phyloP scores from a whole-genome alignment of 306 rosid genomes.

The Bauhinia variegata region DNA sequence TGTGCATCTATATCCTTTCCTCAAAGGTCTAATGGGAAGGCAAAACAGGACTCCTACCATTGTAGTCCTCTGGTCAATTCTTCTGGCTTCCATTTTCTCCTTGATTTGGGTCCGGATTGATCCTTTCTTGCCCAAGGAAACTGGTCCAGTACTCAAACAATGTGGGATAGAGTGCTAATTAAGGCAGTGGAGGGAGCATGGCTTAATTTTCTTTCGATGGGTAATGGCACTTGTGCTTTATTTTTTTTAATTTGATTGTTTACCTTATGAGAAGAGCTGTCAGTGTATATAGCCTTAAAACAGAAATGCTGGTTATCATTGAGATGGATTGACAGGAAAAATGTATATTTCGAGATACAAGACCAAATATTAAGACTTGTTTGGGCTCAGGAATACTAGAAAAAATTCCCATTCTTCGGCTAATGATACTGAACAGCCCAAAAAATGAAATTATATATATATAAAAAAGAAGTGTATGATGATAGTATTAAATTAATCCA shows the following conservation, averaged over 20 bases:
- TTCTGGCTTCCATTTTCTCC: neutral
- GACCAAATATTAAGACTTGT: neutral
- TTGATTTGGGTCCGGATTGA: conserved; percentile 8
- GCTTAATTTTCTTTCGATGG: neutral
- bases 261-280: neutral
- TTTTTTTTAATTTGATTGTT: neutral
- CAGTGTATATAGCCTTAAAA: neutral
- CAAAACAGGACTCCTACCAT: conserved; percentile 1
- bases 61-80: neutral
- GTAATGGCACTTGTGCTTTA: neutral
- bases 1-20: conserved; percentile 1
- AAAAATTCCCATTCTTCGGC: neutral
- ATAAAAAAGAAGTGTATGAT: no score
- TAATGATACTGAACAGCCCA: no score
- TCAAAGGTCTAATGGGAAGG: neutral
- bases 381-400: no score
- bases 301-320: neutral
- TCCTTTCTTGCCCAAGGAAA: conserved; percentile 2
- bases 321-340: neutral
- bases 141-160: conserved; percentile 1
- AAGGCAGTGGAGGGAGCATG: neutral
- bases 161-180: neutral
- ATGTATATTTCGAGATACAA: neutral
- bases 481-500: conserved; percentile 15
- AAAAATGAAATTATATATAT: no score